Base-by-base conservation (phyloP, 257 asterid species). In the Lycium barbarum region DNA sequence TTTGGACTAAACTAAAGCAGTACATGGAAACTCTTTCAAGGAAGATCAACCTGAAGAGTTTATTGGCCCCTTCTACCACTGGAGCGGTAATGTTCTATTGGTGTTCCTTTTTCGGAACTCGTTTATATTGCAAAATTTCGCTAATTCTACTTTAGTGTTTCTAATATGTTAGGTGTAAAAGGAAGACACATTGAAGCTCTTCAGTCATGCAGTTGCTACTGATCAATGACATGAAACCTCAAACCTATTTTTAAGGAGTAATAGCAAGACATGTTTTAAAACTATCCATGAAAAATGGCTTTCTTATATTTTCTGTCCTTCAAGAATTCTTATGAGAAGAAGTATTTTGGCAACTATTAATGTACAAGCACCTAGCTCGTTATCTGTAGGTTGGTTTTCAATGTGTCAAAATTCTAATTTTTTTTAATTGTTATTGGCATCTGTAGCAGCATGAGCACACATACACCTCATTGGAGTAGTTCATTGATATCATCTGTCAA, bases 51-150 rank as follows among this genome's bases (percentile, higher is more conserved):
- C 86, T 94, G 90, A 91, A 95, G 93, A 93, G 88, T 83, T 67
- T 95, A 84, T 87, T 94, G 61, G 97, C 99, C 59, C 98, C 99
- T 84, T 94, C 99, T 72, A 94, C 97, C 26, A 80, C 35, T 53
- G 99, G 93, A 89, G 99, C 93, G 86, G 98, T 95, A 95, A 33
- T 90, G 73, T 79, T 83, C 82, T 45, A 6, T 84, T 80, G 47
- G 26, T 68, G 36, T 83, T 74, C 68, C 49, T 74, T 38, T 67
- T 45, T 68, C 86, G 35, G 72, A 36, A 62, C 74, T 79, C 68
- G 67, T 84, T 70, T 49, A 26, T 59, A 65, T 54, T 53, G 45
- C 63, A 26, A 63, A 76, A 53, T 53, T 76, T 4, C 53, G 47
- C 82, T 53, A 51, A 76, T 76, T 76, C 65, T 76, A 13, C 26